Percentiles rank a stretch among this genome's conserved stretches.
These are phyloP conservation scores for Rhizopus sp. DNA, from an alignment of 371 early-diverging fungal species.

Conservation along the genomic window DNA sequence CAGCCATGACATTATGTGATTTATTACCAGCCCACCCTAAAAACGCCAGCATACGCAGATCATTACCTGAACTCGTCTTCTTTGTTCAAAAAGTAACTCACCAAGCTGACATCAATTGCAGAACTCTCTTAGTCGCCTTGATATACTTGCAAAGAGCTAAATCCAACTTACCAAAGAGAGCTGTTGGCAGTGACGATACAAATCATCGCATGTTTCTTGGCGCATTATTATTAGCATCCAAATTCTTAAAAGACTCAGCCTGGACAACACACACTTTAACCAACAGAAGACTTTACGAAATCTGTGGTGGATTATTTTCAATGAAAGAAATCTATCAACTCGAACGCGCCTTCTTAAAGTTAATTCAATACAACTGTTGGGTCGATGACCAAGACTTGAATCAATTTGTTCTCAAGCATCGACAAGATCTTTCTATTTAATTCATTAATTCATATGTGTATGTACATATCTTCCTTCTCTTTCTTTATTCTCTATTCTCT, in stretches of 20 bases:
- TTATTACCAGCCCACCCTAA: slow-evolving; percentile 14
- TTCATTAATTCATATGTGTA: not conserved
- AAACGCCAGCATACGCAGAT: not conserved
- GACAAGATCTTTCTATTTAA: slow-evolving; percentile 34
- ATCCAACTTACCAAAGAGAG: slow-evolving; percentile 35
- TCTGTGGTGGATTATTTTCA: slow-evolving; percentile 35
- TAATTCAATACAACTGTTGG: slow-evolving; percentile 41
- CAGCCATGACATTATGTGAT: slow-evolving; percentile 28
- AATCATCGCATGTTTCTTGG: slow-evolving; percentile 80
- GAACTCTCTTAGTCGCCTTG: slow-evolving; percentile 43
- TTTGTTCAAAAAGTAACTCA: slow-evolving; percentile 43
- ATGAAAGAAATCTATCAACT: slow-evolving; percentile 34
- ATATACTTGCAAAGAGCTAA: slow-evolving; percentile 50
- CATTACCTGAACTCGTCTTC: slow-evolving; percentile 29
- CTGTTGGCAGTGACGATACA: slow-evolving; percentile 46
- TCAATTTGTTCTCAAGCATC: slow-evolving; percentile 27
- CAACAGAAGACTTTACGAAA: slow-evolving; percentile 29
- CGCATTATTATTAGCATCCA: slow-evolving; percentile 71
- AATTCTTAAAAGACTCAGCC: slow-evolving; percentile 69
- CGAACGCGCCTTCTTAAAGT: slow-evolving; percentile 38
- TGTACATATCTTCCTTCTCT: not conserved
- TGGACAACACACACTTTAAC: slow-evolving; percentile 53
- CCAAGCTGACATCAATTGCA: slow-evolving; percentile 35
- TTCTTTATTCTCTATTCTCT: not conserved
- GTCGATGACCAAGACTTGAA: slow-evolving; percentile 35